Evolutionary conservation across 164 flowering plant species (phyloP), one percentile per base, ranked within the genome.

Genomic region (Stephania cephalantha): DNA sequence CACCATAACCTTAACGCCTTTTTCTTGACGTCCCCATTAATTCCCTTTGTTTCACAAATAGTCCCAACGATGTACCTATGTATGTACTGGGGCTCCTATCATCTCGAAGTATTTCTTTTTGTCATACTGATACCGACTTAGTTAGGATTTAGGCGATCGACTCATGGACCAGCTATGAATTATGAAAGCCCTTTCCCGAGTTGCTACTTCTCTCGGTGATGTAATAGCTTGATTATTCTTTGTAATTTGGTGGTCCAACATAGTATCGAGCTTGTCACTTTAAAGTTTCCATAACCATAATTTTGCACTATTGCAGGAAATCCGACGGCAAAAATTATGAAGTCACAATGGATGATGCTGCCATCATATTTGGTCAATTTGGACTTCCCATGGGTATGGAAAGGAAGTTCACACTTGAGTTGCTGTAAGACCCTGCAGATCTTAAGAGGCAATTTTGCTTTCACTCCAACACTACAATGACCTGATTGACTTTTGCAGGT

Each of bases 331-430:
- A 81, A 42, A 74, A 66, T 7, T 95, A 89, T 50, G 88, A 86
- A 50, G 80, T 93, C 17, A 84, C 76, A 22, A 95, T 93, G 97
- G 90, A 88, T 73, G 92, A 89, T 83, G 94, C 89, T 71, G 97
- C 97, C 65, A 84, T 95, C 53, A 66, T 95, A 70, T 82, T 75
- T 4, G 97, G 98, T 5, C 81, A 77, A 69, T 88, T 87, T 79
- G 95, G 92, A 61, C 81, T 88, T 74, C 97, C 97, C 0, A 61
- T 90, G 31, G 94, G 91, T 77, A 71, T 93, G 85, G 83, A 76
- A 78, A 91, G 80, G 76, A 87, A 81, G 79, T 86, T 90, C 78
- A 86, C 76, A 50, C 71, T 92, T 22, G 86, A 88, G 76, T 50
- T 94, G 17, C 79, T 94, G 98, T 94, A 88, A 89, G 91, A 70